A percentile compares a stretch with the other conserved stretches of the same genome.
Evolutionary conservation across 2,329 filamentous ascomycete species (phyloP).

Genomic region (Dothideomycetidae sp.): DNA sequence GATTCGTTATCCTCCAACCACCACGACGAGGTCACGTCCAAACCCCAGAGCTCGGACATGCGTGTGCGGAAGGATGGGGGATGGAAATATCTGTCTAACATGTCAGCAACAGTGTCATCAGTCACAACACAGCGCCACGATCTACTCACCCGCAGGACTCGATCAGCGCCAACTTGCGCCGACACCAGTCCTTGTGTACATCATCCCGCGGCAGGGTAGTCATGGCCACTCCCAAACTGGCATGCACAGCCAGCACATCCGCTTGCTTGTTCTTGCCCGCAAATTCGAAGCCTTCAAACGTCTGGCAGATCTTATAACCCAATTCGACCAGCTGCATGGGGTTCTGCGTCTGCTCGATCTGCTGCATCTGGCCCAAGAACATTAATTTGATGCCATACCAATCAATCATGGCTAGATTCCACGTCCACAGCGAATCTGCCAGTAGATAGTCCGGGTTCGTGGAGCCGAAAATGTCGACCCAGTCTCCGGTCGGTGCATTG

Average conservation of each 20-base stretch:
- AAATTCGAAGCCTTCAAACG: conserved; percentile 63
- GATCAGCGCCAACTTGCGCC: conserved; percentile 61
- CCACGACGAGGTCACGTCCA: conserved; percentile 57
- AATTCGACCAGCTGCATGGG: conserved; percentile 43
- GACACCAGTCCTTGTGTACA: conserved; percentile 63
- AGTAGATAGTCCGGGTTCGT: conserved; percentile 58
- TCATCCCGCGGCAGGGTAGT: conserved; percentile 67
- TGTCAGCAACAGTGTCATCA: no score
- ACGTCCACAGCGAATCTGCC: conserved; percentile 53
- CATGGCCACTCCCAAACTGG: conserved; percentile 58
- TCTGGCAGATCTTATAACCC: conserved; percentile 57
- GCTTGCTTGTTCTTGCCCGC: conserved; percentile 59
- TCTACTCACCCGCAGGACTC: conserved; percentile 70
- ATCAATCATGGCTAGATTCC: conserved; percentile 62
- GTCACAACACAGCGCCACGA: no score
- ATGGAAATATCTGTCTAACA: conserved; percentile 60
- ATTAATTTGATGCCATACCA: conserved; percentile 67
- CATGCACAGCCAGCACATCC: conserved; percentile 57
- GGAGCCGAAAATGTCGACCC: conserved; percentile 59
- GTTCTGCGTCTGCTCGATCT: conserved; percentile 32
- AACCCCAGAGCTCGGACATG: conserved; percentile 62
- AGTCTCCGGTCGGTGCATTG: conserved; percentile 28
- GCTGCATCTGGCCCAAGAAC: conserved; percentile 58
- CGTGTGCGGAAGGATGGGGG: conserved; percentile 57
- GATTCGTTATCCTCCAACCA: conserved; percentile 79